Conservation (phyloP, 2,329 filamentous ascomycete genomes). For the Aspergillus texensis region DNA sequence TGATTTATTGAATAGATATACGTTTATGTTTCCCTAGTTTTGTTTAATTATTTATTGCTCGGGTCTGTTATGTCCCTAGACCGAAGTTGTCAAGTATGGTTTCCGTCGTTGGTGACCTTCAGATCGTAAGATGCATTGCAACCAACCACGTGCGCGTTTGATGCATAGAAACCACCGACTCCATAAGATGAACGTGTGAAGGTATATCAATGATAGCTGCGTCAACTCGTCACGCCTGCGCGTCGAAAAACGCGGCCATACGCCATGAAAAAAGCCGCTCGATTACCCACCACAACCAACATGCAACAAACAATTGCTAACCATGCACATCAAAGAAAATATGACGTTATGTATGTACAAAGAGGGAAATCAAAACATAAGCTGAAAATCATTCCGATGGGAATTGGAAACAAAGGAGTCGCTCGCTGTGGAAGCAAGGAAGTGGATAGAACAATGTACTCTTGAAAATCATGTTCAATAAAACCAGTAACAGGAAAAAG, state of each 20-base stretch:
- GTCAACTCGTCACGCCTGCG: constrained; percentile 28
- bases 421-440: constrained; percentile 5
- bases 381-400: constrained; percentile 1
- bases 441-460: constrained; percentile 19
- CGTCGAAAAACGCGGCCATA: constrained; percentile 29
- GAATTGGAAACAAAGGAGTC: not conserved
- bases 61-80: not conserved
- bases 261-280: constrained; percentile 3
- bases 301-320: not conserved
- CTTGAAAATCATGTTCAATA: constrained; percentile 11
- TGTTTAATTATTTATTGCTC: not conserved
- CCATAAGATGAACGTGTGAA: constrained; percentile 11
- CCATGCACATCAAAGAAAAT: constrained; percentile 4
- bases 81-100: not conserved
- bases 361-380: not conserved
- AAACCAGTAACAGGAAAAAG: constrained; percentile 6
- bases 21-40: not conserved
- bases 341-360: not conserved
- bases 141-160: not conserved
- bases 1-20: not conserved
- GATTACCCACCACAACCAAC: constrained; percentile 1
- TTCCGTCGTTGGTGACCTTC: not conserved
- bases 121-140: not conserved
- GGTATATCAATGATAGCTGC: constrained; percentile 16
- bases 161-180: not conserved